Conservation (phyloP, 805 yeast species). For the Candida ficus region DNA sequence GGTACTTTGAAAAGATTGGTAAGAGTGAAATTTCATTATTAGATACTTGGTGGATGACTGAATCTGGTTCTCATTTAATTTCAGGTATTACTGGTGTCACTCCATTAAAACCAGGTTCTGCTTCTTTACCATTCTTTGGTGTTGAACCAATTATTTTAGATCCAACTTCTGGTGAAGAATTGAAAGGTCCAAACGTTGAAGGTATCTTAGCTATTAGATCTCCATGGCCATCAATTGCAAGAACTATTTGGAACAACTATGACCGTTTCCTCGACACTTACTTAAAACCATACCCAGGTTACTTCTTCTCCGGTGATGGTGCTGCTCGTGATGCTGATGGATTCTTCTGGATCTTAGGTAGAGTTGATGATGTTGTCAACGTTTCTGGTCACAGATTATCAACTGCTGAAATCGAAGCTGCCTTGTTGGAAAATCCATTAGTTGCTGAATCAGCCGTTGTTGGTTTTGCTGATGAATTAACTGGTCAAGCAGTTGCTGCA, state of each 20-base stretch:
- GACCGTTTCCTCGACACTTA: conserved; percentile 75
- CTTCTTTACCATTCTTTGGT: conserved; percentile 82
- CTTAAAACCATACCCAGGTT: conserved; percentile 74
- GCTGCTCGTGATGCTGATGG: conserved; percentile 85
- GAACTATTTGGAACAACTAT: conserved; percentile 77
- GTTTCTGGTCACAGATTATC: conserved; percentile 84
- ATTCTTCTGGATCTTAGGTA: conserved; percentile 78
- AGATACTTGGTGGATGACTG: conserved; percentile 91
- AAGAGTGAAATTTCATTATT: conserved; percentile 61
- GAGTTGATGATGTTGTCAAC: conserved; percentile 86
- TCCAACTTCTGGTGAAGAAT: conserved; percentile 67
- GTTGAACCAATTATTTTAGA: conserved; percentile 69
- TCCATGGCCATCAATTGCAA: conserved; percentile 84
- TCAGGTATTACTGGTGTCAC: conserved; percentile 74
- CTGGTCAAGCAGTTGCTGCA: conserved; percentile 85
- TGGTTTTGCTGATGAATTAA: conserved; percentile 76
- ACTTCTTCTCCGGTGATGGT: conserved; percentile 86
- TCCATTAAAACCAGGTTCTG: conserved; percentile 83
- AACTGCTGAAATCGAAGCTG: conserved; percentile 87
- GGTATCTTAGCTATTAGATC: conserved; percentile 71
- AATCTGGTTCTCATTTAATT: conserved; percentile 75
- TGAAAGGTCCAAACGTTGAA: conserved; percentile 65
- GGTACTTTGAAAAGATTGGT: conserved; percentile 74
- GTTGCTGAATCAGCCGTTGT: conserved; percentile 82
- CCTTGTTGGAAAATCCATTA: conserved; percentile 62